Evolutionary conservation across 345 rosid genomes (phyloP).

Genomic region (Eucalyptus camaldulensis): DNA sequence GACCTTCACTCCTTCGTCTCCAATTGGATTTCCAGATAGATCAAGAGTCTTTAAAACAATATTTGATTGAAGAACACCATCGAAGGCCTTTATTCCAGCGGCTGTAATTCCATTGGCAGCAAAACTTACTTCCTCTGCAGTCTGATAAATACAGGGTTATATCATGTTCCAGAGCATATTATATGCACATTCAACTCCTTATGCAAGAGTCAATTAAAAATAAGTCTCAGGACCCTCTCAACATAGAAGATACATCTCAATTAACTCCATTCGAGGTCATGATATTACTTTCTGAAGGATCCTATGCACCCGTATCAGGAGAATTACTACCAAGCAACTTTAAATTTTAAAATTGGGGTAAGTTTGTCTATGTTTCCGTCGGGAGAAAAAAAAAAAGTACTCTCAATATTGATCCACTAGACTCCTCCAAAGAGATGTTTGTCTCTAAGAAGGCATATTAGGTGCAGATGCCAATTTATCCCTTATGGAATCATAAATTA

Average conservation of each 20-base stretch:
- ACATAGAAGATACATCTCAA: background rate
- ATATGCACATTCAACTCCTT: background rate
- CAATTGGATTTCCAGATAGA: conserved; percentile 89
- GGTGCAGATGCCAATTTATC: background rate
- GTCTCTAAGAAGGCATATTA: background rate
- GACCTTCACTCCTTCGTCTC: conserved; percentile 97
- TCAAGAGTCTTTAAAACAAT: conserved; percentile 50
- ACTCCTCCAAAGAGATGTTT: background rate
- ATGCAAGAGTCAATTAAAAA: background rate
- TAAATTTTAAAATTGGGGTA: background rate
- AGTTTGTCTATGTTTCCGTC: background rate
- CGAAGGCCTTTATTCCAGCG: conserved; percentile 75
- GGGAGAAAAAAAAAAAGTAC: background rate
- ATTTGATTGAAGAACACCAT: conserved; percentile 81
- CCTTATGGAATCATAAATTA: background rate
- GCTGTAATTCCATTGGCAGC: conserved; percentile 94
- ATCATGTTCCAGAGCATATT: background rate
- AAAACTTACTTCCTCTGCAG: conserved; percentile 85
- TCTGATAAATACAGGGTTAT: conserved; percentile 17
- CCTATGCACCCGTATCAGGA: background rate
- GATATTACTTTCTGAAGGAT: background rate
- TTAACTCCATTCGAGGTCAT: background rate
- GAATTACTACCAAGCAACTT: background rate
- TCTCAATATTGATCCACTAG: background rate
- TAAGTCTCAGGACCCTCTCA: background rate